Percentiles rank a stretch among this genome's conserved stretches.
These are phyloP conservation scores for Skeletonema marinoi DNA, from an alignment of 108 stramenopile species.

Conservation along the genomic window DNA sequence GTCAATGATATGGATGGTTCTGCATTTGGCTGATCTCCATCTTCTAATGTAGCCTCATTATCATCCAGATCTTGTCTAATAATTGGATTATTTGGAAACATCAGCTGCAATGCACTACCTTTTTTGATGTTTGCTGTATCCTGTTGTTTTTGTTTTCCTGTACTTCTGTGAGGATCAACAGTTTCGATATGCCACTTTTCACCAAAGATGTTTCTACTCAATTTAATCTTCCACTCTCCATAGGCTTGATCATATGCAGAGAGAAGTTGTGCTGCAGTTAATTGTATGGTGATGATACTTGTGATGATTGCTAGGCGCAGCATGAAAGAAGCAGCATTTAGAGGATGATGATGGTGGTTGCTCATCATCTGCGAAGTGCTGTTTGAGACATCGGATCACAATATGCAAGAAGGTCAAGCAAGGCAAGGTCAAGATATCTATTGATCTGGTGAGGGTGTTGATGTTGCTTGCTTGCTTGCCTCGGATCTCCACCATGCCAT, in stretches of 20 bases:
- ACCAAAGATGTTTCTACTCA: slow-evolving; percentile 26
- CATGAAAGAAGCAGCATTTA: no score
- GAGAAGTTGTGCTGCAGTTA: slow-evolving; percentile 15
- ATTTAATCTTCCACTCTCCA: slow-evolving; percentile 30
- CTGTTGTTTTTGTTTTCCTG: not conserved
- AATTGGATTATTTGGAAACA: slow-evolving; percentile 22
- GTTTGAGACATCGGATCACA: no score
- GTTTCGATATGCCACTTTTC: slow-evolving; percentile 31
- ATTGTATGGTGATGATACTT: not conserved
- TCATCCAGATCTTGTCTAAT: not conserved
- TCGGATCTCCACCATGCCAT: no score
- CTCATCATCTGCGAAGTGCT: no score
- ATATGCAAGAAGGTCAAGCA: no score
- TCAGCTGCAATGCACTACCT: slow-evolving; percentile 32
- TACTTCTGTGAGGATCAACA: not conserved
- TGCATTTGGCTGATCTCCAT: not conserved
- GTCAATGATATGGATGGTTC: not conserved
- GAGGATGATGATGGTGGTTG: no score
- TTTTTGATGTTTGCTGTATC: not conserved
- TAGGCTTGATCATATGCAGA: slow-evolving; percentile 49
- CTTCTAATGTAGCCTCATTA: not conserved
- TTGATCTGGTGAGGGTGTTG: no score
- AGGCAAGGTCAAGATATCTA: no score
- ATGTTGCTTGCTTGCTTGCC: no score
- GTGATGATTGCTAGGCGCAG: not conserved